Evolutionary conservation across 139 green algal species (phyloP).

Genomic region (Chlorella sp.): DNA sequence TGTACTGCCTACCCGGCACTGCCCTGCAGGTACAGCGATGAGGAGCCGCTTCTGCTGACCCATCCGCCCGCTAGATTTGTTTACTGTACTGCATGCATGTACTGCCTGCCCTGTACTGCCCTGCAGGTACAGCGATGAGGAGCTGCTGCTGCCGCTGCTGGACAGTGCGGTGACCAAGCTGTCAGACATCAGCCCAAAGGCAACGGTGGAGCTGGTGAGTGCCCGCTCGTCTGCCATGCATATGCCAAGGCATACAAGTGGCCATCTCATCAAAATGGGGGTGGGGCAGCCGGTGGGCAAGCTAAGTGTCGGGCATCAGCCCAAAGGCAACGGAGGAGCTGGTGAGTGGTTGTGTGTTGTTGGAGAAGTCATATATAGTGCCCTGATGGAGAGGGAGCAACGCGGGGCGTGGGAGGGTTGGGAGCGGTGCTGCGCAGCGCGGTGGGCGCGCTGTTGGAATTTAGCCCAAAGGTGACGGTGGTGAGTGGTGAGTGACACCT

Average conservation of each 20-base stretch:
- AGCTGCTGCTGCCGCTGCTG: constrained; percentile 35
- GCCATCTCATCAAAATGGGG: too few species aligned
- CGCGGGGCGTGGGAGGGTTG: too few species aligned
- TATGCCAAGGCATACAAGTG: too few species aligned
- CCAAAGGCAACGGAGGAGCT: constrained; percentile 39
- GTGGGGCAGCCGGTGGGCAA: too few species aligned
- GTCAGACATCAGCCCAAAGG: constrained; percentile 31
- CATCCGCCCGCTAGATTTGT: not conserved
- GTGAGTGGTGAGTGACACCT: too few species aligned
- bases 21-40: constrained; percentile 29
- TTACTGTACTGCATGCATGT: not conserved
- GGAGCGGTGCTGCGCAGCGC: too few species aligned
- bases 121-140: constrained; percentile 36
- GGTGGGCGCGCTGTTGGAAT: too few species aligned
- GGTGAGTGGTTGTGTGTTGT: too few species aligned
- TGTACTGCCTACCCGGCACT: not conserved
- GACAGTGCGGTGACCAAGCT: constrained; percentile 28
- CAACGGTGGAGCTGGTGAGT: constrained; percentile 41
- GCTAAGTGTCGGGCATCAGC: constrained; percentile 26
- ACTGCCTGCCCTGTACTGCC: not conserved
- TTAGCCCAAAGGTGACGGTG: too few species aligned
- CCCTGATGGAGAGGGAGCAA: too few species aligned
- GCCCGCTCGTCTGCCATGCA: not conserved
- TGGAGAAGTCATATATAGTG: too few species aligned
- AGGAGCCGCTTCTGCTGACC: constrained; percentile 14